Base-by-base conservation (phyloP, 306 rosid species). In the Carpinus viminea region DNA sequence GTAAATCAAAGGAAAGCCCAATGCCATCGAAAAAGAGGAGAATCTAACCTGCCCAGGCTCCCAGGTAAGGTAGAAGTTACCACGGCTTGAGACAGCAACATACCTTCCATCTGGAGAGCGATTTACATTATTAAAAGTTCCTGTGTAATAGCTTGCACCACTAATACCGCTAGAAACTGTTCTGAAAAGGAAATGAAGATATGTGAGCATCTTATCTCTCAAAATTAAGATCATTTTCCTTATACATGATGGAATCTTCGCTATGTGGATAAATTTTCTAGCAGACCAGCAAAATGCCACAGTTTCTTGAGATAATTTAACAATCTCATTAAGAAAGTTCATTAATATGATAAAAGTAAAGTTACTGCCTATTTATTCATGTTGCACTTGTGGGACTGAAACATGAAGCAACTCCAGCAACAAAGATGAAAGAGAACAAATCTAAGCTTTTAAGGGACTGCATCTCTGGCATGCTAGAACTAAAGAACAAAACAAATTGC, bases 131-230 rank as follows among this genome's bases (percentile, higher is more conserved):
- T 94, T 94, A 78, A 94, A 92, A 73, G 98, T 94, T 77, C 97
- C 98, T 5, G 97, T 92, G 79, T 94, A 91, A 73, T 94, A 94
- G 54, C 98, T 94, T 52, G 98, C 98, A 85, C 98, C 98, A 72
- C 97, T 94, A 68, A 94, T 94, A 59, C 98, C 98, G 78, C 98
- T 95, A 79, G 98, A 95, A 81, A 92, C 98, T 87, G 98, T 95
- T 91, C 98, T 95, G 98, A 82, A 91, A 86, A 78, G 76, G 88
- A 76, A 82, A 87, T 43, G 59, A 61, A 77, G 73, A 71, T 54
- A 73, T 81, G 87, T 86, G 81, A 87, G 80, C 45, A 76, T 70
- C 83, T 80, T 83, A 78, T 72, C 46, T 20, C 12, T 64, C 46
- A 68, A 72, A 70, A 61, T 41, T 51, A 72, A 18, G 41, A 41